These are phyloP conservation scores for Microsporum canis DNA, from an alignment of 2,329 filamentous ascomycete genomes.

Conservation along the genomic window DNA sequence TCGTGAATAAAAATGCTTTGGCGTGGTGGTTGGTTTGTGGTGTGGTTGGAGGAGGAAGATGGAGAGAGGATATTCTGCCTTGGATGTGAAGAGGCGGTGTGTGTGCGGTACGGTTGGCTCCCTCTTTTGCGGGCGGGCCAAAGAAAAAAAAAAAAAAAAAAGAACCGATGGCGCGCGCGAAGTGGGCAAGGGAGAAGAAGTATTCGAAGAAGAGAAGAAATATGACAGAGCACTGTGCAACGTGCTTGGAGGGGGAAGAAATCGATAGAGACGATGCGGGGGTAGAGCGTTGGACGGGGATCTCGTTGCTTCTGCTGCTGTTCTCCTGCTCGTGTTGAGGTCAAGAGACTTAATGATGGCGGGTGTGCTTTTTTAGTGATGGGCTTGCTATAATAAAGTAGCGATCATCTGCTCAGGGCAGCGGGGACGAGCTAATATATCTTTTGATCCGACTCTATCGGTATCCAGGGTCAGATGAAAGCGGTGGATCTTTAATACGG, in stretches of 20 bases:
- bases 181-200: constrained; percentile 6
- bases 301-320: background rate
- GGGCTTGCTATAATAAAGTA: background rate
- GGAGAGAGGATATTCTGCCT: constrained; percentile 5
- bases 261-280: background rate
- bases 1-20: background rate
- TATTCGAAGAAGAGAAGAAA: constrained; percentile 8
- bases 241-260: constrained; percentile 8
- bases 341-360: constrained; percentile 1
- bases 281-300: background rate
- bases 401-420: constrained; percentile 1
- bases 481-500: background rate
- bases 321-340: background rate
- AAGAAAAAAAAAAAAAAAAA: constrained; percentile 2
- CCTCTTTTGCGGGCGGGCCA: background rate
- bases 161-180: constrained; percentile 7
- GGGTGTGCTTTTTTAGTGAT: background rate
- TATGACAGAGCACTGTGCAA: constrained; percentile 1
- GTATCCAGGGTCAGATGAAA: constrained; percentile 1
- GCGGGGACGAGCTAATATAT: constrained; percentile 1
- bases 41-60: constrained; percentile 9
- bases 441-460: constrained; percentile 1
- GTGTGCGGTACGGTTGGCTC: constrained; percentile 4
- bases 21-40: constrained; percentile 8
- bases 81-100: constrained; percentile 7